These are phyloP conservation scores for Hirsutella minnesotensis DNA, from an alignment of 2,329 filamentous ascomycete genomes.

Conservation along the genomic window DNA sequence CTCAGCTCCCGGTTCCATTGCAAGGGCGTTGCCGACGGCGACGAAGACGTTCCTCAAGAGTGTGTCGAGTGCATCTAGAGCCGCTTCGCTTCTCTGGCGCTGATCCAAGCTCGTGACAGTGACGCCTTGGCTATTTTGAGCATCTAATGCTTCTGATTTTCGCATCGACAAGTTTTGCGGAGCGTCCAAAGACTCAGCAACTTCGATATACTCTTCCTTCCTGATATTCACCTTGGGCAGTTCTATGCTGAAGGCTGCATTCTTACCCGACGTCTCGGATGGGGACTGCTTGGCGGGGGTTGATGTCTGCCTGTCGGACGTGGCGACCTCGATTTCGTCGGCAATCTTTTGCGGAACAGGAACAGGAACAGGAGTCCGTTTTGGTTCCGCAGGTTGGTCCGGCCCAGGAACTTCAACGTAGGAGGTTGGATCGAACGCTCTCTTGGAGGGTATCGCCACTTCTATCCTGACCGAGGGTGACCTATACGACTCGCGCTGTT, in stretches of 20 bases:
- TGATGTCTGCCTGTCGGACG: constrained; percentile 5
- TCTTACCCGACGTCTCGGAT: constrained; percentile 5
- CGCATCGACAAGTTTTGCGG: constrained; percentile 36
- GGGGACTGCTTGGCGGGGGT: constrained; percentile 3
- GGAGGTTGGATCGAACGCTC: constrained; percentile 22
- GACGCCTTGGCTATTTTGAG: constrained; percentile 41
- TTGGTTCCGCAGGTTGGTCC: constrained; percentile 6
- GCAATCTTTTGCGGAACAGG: background rate
- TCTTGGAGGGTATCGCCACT: constrained; percentile 34
- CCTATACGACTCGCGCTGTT: constrained; percentile 18
- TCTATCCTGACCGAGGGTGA: constrained; percentile 30
- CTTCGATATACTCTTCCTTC: constrained; percentile 39
- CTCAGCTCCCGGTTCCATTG: constrained; percentile 41
- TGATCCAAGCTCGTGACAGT: constrained; percentile 61
- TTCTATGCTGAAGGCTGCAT: constrained; percentile 33
- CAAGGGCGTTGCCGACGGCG: constrained; percentile 57
- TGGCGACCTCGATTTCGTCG: background rate
- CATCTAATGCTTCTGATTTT: constrained; percentile 39
- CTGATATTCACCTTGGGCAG: constrained; percentile 31
- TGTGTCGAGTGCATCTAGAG: constrained; percentile 57
- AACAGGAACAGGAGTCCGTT: constrained; percentile 5
- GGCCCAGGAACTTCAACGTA: constrained; percentile 21
- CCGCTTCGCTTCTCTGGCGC: constrained; percentile 66
- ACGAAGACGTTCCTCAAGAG: constrained; percentile 64
- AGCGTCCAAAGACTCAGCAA: constrained; percentile 33